Evolutionary conservation across 1,139 yeast genomes (phyloP), one percentile per base, ranked within the genome.

Genomic region (Sugiyamaella xylanicola): DNA sequence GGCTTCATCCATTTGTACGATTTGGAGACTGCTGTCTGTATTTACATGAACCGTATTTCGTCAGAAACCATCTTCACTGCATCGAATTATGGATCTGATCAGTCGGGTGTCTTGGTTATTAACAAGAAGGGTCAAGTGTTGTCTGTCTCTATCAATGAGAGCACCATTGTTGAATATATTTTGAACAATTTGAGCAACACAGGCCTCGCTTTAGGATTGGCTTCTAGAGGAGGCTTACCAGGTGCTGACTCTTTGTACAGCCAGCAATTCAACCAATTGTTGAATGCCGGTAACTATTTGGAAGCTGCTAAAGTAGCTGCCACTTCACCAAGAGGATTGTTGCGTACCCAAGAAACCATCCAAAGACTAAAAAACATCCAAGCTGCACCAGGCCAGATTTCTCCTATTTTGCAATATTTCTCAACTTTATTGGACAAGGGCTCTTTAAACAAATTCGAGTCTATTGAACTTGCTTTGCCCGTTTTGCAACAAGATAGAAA

Each of bases 291-390:
- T 63, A 95, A 91, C 70, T 93, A 91, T 69, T 78, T 85, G 57
- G 86, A 86, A 67, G 99, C 99, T 53, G 99, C 98, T 48, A 91
- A 90, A 75, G 90, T 93, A 58, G 99, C 99, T 48, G 99, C 99
- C 20, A 86, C 96, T 40, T 89, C 97, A 16, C 93, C 91, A 58
- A 91, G 91, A 69, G 79, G 80, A 2, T 68, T 76, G 37, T 80
- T 95, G 74, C 86, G 99, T 77, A 92, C 97, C 48, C 96, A 89
- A 60, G 96, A 89, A 62, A 93, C 99, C 42, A 92, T 95, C 69
- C 87, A 91, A 74, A 89, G 91, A 73, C 84, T 95, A 77, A 93
- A 93, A 75, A 85, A 85, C 68, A 80, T 93, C 59, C 96, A 95
- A 63, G 90, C 97, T n/a, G 87, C 90, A 61, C 97, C 97, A 45